Evolutionary conservation across 1,139 yeast genomes (phyloP), one percentile per base, ranked within the genome.

Genomic region (Pichia sp.): DNA sequence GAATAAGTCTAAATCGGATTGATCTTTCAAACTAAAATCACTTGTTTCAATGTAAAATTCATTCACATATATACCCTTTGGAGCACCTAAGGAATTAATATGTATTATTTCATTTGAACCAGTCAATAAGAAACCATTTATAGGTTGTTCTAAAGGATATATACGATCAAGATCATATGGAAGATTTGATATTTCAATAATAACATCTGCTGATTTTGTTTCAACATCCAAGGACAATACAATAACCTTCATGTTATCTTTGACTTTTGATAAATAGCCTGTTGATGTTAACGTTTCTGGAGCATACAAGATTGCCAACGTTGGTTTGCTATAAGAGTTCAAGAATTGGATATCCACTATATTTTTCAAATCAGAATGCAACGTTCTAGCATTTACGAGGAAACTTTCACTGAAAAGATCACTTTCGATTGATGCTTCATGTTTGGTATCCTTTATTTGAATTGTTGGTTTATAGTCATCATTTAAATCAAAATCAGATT

Each of bases 101-200:
- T 88, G 94, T 17, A 89, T 69, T 15, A 91, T 58, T 56, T 85
- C 89, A 61, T 91, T 90, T 28, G 85, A 76, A 2, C 97, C 97
- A 9, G 87, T 48, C 19, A 90, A 65, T 15, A 90, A 68, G 38
- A 84, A 72, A 2, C 68, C 69, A 51, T 85, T 86, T 40, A 86
- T 68, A 0, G 94, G 93, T 2, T 70, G 67, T 1, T 80, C 75
- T 34, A 89, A 70, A 0, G 96, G 83, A 8, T 85, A 65, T 7
- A 89, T 66, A 30, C 76, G 69, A 54, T 81, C 84, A 11, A 85
- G 65, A 60, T 89, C 96, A 65, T 80, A 88, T 0, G 97, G 96
- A 40, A 91, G 71, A 41, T 76, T 75, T 24, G 77, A 76, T 11
- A 84, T 70, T 43, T 81, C 81, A 52, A 83, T 71, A 35, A 88